Percentiles rank a stretch among this genome's conserved stretches.
These are phyloP conservation scores for Euphrasia confusa DNA, from an alignment of 257 asterid species.

Conservation along the genomic window DNA sequence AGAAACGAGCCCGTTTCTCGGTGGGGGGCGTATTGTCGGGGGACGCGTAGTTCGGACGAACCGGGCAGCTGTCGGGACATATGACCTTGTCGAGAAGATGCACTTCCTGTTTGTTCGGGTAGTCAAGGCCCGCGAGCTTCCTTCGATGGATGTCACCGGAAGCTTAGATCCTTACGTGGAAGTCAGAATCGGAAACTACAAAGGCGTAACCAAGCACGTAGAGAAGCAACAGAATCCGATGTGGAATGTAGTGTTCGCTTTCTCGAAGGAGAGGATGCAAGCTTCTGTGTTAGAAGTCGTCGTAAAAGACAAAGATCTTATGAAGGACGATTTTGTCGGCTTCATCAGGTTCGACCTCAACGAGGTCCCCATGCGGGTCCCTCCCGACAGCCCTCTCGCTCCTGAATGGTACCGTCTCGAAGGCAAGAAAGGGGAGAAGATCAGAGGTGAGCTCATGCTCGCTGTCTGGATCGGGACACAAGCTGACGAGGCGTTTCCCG, in stretches of 20 bases:
- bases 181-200: conserved; percentile 71
- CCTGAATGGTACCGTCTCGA: conserved; percentile 89
- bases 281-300: conserved; percentile 82
- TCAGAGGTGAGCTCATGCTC: conserved; percentile 83
- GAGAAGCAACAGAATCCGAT: conserved; percentile 70
- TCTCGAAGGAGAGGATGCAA: conserved; percentile 82
- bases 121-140: conserved; percentile 90
- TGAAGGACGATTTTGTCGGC: conserved; percentile 82
- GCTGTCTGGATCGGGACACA: conserved; percentile 95
- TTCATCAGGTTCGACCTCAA: conserved; percentile 61
- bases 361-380: conserved; percentile 85
- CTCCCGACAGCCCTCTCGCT: conserved; percentile 93
- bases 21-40: conserved; percentile 83
- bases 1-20: conserved; percentile 89
- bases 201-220: conserved; percentile 76
- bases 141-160: conserved; percentile 81
- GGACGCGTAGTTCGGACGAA: conserved; percentile 72
- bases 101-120: conserved; percentile 81
- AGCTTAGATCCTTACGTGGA: conserved; percentile 81
- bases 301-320: conserved; percentile 76
- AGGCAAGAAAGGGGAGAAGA: conserved; percentile 77
- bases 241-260: conserved; percentile 89
- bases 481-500: conserved; percentile 92
- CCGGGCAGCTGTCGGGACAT: conserved; percentile 51
- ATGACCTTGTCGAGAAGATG: conserved; percentile 92